Base-by-base conservation (phyloP, 2,329 filamentous ascomycete species). In the Phaeoacremonium minimum region DNA sequence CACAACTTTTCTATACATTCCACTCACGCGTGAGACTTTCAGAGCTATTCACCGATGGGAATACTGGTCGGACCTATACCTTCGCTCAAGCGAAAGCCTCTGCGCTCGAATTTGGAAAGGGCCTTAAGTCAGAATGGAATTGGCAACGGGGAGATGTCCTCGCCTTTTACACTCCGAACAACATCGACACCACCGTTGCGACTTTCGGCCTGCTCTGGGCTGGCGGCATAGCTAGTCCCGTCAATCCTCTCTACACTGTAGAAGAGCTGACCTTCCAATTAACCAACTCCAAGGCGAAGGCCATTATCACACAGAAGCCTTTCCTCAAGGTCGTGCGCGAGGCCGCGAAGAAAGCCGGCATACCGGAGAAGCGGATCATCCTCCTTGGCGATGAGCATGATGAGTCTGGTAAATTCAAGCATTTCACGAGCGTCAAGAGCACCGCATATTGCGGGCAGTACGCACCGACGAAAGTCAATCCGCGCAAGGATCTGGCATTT, bases 101-200 rank as follows among this genome's bases (percentile, higher is more conserved):
- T 13, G 83, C 87, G 2, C 62, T 80, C 28, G 75, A 80, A n/a
- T 94, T 96, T 47, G 90, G 87, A 34, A 80, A 83, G 46, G 90
- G 87, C 1, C 72, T 97, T 15, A 82, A 80, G 52, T 76, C 83
- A 17, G 61, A 71, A 15, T 91, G 83, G 74, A 73, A 80, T 33
- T 95, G 89, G 85, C 72, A 80, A 48, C 89, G 85, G 55, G 85
- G 86, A 51, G 87, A 96, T 56, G 86, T 93, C 2, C 71, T 96
- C 15, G 85, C 76, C 9, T 70, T 95, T 36, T 95, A 84, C 67
- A 83, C 87, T 4, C 86, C 89, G 18, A 96, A 97, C 58, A 81
- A 75, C 57, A 84, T 96, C 54, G 90, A 96, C 58, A 87, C 83
- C 1, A 83, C 87, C 1, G 69, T 83, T 4, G 61, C 89, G 32